Evolutionary conservation across 495 filamentous ascomycete genomes (phyloP).

Genomic region (Elaphomyces granulatus): DNA sequence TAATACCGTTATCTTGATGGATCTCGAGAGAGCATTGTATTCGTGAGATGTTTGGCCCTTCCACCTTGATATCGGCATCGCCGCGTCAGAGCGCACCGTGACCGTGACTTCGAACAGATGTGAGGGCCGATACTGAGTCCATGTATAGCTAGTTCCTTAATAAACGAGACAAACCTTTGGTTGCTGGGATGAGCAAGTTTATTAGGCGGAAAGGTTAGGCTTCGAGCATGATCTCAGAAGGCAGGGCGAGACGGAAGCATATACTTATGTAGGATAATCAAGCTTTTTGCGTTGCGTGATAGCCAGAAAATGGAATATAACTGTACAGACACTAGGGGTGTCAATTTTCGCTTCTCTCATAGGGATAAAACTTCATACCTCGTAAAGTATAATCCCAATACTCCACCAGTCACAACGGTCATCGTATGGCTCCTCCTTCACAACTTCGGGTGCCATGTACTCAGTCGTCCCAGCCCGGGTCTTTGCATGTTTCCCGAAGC

Average conservation of each 20-base stretch:
- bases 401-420: conserved; percentile 96
- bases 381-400: conserved; percentile 80
- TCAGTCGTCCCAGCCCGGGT: conserved; percentile 90
- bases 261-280: conserved; percentile 57
- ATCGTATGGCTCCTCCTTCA: conserved; percentile 72
- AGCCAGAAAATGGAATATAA: conserved; percentile 73
- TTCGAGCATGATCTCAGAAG: conserved; percentile 35
- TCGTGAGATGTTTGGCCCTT: no score
- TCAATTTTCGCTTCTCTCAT: not conserved
- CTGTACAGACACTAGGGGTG: conserved; percentile 62
- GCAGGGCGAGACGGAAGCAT: not conserved
- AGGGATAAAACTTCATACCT: conserved; percentile 31
- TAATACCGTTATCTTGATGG: no score
- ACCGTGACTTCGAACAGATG: no score
- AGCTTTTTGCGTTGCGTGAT: conserved; percentile 67
- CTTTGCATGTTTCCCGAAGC: conserved; percentile 57
- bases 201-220: conserved; percentile 45
- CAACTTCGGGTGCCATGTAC: conserved; percentile 94
- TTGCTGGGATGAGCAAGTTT: no score
- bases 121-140: no score
- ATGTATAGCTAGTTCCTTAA: no score
- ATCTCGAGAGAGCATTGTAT: no score
- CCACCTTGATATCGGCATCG: no score
- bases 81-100: no score
- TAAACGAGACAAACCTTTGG: no score